Evolutionary conservation across 225 moss, liverwort and hornwort genomes (phyloP), one percentile per base, ranked within the genome.

Genomic region (Sphagnum tenellum): DNA sequence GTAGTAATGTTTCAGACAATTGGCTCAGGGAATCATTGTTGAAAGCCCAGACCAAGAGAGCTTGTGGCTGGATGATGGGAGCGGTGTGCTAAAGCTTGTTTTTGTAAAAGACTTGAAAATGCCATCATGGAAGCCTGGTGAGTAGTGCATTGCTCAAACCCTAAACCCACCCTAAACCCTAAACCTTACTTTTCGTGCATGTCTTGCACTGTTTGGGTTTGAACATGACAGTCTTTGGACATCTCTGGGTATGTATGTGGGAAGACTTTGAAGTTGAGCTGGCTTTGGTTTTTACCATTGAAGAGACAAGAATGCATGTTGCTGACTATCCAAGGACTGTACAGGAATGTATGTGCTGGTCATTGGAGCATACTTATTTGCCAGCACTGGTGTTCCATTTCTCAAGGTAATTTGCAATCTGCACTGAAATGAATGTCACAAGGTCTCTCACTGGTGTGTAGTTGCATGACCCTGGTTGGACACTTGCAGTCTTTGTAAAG

Each of bases 31-130:
- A 61, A 52, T 78, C 29, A 52, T 98, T 44, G 87, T 88, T 57
- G 75, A 67, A 14, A 76, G 78, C 9, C 47, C 73, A 61, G 79
- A 87, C 58, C 72, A 79, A 8, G 75, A 78, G 53, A 82, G 85
- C 47, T 75, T 90, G 56, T 70, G 80, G 54, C 68, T 98, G 70
- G 82, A 89, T 69, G 98, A 98, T 69, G 87, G 84, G 62, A 90
- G 90, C 4, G 93, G 77, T 53, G 86, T 90, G 44, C 77, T 98
- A 64, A 83, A 90, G 12, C 78, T 96, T 48, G 77, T 74, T 63
- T 73, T 84, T 71, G 59, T 12, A 52, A 63, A 67, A 50, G 57
- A 57, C 3, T 52, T 83, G 64, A 76, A 83, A 52, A 68, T 68
- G 4, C 74, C 86, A 52, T 59, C 70, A 44, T 86, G 84, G 79